Conservation (phyloP, 176 grass and related monocot species). For the Aegilops tauschii region DNA sequence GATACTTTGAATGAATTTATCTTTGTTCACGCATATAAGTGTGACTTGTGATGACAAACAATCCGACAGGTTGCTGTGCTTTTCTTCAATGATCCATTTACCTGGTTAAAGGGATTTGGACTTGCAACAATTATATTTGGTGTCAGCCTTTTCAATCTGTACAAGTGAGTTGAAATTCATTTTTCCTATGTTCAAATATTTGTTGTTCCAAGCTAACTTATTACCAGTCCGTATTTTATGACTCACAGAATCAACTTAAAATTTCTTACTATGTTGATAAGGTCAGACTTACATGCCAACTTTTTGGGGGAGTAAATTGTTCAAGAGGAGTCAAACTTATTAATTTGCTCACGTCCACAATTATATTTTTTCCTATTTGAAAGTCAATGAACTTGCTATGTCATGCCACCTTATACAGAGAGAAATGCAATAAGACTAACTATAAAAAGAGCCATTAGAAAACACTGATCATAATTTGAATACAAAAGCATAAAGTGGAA, state of each 20-base stretch:
- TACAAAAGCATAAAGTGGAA: background rate
- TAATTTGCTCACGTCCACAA: background rate
- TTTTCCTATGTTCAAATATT: conserved; percentile 17
- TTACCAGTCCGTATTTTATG: background rate
- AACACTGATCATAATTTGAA: background rate
- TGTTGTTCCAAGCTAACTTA: background rate
- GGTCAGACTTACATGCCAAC: background rate
- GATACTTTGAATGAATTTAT: background rate
- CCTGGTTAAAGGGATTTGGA: conserved; percentile 91
- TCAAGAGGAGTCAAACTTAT: background rate
- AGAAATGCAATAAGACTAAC: background rate
- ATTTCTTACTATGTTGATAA: background rate
- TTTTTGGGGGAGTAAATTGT: background rate
- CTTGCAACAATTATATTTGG: conserved; percentile 74
- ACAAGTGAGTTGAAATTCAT: conserved; percentile 72
- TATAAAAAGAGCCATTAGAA: background rate
- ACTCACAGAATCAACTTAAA: conserved; percentile 10
- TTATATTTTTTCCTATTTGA: background rate
- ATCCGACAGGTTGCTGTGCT: conserved; percentile 81
- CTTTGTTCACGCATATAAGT: conserved; percentile 5
- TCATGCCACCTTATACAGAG: background rate
- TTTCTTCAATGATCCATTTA: conserved; percentile 91
- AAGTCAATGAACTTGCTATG: background rate
- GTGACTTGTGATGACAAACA: conserved; percentile 7
- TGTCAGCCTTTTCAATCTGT: conserved; percentile 83